Evolutionary conservation across 768 basidiomycete genomes (phyloP).

Genomic region (Stropharia rugosoannulata): DNA sequence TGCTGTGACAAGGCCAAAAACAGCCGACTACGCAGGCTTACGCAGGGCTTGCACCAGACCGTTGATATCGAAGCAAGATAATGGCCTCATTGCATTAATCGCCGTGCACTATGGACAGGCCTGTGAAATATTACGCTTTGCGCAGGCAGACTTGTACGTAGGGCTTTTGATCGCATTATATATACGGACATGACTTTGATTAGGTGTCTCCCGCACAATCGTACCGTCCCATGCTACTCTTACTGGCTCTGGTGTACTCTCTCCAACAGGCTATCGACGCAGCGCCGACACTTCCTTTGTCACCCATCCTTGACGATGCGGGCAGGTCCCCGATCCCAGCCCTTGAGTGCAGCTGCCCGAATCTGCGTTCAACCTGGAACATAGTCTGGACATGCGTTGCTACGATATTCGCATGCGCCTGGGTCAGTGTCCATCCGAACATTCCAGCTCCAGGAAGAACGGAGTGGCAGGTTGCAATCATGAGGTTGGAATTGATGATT

Average conservation of each 20-base stretch:
- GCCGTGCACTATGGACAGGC: background rate
- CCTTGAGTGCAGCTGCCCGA: background rate
- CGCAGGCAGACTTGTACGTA: too few species aligned
- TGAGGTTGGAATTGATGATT: slow-evolving; percentile 10
- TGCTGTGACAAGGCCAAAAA: too few species aligned
- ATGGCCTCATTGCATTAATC: background rate
- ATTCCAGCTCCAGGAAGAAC: slow-evolving; percentile 7
- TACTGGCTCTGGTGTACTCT: background rate
- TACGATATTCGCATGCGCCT: slow-evolving; percentile 12
- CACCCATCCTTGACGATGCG: background rate
- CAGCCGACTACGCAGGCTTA: too few species aligned
- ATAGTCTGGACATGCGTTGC: slow-evolving; percentile 14
- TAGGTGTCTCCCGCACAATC: background rate
- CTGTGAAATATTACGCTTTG: too few species aligned
- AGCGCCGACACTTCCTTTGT: background rate
- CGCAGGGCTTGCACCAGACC: too few species aligned
- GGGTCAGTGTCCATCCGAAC: slow-evolving; percentile 12
- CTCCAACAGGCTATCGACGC: slow-evolving; percentile 3
- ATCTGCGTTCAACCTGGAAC: slow-evolving; percentile 6
- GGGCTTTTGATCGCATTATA: background rate
- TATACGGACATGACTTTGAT: background rate
- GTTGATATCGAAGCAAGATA: background rate
- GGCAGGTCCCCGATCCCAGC: background rate
- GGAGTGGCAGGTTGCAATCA: slow-evolving; percentile 1
- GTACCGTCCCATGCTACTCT: background rate